A percentile compares a stretch with the other conserved stretches of the same genome.
Conservation (phyloP, 352 stramenopile species). For the Globisporangium nunn region DNA sequence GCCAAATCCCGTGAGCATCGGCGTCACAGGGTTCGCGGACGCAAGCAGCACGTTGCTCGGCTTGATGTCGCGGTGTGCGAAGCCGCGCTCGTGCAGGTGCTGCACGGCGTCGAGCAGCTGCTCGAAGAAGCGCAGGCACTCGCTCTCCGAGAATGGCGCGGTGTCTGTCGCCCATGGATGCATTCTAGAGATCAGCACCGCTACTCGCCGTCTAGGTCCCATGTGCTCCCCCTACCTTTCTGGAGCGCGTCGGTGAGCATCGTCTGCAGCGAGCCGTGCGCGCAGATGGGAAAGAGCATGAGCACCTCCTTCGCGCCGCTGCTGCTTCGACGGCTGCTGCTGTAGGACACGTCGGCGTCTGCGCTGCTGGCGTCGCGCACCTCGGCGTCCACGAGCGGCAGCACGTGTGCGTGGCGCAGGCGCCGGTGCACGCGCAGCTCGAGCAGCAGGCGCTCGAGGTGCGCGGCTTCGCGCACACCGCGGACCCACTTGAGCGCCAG, state of each 20-base stretch:
- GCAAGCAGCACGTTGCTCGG: slow-evolving; percentile 65
- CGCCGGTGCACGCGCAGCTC: slow-evolving; percentile 66
- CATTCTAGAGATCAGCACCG: too few species aligned
- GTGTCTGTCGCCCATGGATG: background rate
- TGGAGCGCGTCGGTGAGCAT: slow-evolving; percentile 27
- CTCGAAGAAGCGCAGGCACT: slow-evolving; percentile 45
- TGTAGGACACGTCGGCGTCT: background rate
- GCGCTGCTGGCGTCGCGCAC: slow-evolving; percentile 14
- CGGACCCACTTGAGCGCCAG: slow-evolving; percentile 68
- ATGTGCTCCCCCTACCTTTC: slow-evolving; percentile 10
- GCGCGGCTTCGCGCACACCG: slow-evolving; percentile 40
- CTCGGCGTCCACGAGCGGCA: slow-evolving; percentile 50
- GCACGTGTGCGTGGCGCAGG: slow-evolving; percentile 44
- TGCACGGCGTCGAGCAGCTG: slow-evolving; percentile 46
- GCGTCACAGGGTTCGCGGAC: slow-evolving; percentile 24
- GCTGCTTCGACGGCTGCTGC: background rate
- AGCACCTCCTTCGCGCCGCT: slow-evolving; percentile 39
- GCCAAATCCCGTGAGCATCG: slow-evolving; percentile 76
- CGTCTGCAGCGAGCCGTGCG: slow-evolving; percentile 50
- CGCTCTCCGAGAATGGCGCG: slow-evolving; percentile 32
- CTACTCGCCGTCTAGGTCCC: background rate
- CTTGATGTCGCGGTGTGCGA: slow-evolving; percentile 75
- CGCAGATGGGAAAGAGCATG: slow-evolving; percentile 51
- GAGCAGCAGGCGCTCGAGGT: slow-evolving; percentile 48
- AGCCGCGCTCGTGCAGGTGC: slow-evolving; percentile 46